Conservation (phyloP, 352 stramenopile genomes). For the Phytophthora pluvialis region DNA sequence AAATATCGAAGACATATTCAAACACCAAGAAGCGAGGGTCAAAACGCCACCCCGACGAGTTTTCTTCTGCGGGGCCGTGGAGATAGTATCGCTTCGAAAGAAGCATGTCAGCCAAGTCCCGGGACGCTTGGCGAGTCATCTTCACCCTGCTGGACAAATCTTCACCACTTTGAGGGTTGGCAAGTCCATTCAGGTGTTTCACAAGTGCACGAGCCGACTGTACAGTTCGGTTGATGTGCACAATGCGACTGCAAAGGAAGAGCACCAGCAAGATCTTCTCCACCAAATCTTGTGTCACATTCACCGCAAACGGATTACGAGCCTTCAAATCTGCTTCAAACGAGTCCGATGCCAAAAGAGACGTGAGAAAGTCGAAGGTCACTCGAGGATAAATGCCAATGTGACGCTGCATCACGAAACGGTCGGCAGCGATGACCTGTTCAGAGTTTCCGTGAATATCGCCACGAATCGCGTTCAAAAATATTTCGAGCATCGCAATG, state of each 20-base stretch:
- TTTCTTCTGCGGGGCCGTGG: conserved; percentile 12
- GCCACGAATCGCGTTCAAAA: conserved; percentile 55
- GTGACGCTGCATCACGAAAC: conserved; percentile 71
- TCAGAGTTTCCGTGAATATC: conserved; percentile 36
- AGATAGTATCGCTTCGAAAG: conserved; percentile 83
- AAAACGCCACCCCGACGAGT: conserved; percentile 78
- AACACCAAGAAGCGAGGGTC: conserved; percentile 99
- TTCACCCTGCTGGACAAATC: conserved; percentile 49
- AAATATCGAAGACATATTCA: conserved; percentile 99
- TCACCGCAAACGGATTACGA: conserved; percentile 71
- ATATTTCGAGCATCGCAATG: conserved; percentile 58
- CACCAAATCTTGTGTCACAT: conserved; percentile 37
- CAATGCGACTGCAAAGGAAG: conserved; percentile 83
- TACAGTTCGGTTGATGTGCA: conserved; percentile 84
- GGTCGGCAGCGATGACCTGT: conserved; percentile 26
- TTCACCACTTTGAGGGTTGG: conserved; percentile 5
- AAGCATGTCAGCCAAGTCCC: conserved; percentile 80
- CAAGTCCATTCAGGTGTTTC: conserved; percentile 25
- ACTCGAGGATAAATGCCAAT: conserved; percentile 66
- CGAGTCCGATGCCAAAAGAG: conserved; percentile 61
- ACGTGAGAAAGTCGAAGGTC: conserved; percentile 83
- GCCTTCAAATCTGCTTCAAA: conserved; percentile 67
- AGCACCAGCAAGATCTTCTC: conserved; percentile 68
- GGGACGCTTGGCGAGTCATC: conserved; percentile 81
- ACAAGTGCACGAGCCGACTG: conserved; percentile 49